Conservation (phyloP, 2,329 filamentous ascomycete species). For the Mollisiaceae sp. region DNA sequence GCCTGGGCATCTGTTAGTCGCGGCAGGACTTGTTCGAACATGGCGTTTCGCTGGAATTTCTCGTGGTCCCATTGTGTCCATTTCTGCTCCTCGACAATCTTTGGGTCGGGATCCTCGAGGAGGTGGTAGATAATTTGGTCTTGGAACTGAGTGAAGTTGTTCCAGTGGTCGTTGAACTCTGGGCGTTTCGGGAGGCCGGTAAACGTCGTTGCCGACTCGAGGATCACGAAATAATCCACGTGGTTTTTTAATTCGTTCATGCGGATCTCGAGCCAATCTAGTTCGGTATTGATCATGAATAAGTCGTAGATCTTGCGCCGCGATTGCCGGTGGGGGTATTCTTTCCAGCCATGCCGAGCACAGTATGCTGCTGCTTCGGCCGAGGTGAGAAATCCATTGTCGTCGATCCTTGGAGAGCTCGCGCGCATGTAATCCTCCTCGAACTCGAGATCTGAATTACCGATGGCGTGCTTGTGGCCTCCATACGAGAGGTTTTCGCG, state of each 20-base stretch:
- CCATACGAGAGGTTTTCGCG: conserved; percentile 9
- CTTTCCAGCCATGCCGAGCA: conserved; percentile 19
- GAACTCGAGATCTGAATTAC: conserved; percentile 10
- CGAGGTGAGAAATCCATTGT: conserved; percentile 10
- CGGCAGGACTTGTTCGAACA: conserved; percentile 58
- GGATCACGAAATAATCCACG: conserved; percentile 69
- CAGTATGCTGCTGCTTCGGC: conserved; percentile 10
- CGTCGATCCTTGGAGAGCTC: neutral
- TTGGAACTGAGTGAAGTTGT: conserved; percentile 56
- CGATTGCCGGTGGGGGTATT: conserved; percentile 7
- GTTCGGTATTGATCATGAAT: conserved; percentile 65
- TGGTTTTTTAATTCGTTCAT: conserved; percentile 60
- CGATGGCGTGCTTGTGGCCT: conserved; percentile 8
- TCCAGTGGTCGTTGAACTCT: conserved; percentile 56
- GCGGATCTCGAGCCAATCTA: conserved; percentile 70
- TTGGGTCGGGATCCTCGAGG: conserved; percentile 47
- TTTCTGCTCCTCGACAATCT: neutral
- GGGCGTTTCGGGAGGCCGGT: conserved; percentile 62
- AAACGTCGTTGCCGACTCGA: conserved; percentile 65
- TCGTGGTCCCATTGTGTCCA: conserved; percentile 53
- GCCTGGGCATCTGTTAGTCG: conserved; percentile 42
- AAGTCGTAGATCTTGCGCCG: conserved; percentile 64
- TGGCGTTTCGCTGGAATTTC: conserved; percentile 58
- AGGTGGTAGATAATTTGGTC: conserved; percentile 66
- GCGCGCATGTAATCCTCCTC: conserved; percentile 5